Evolutionary conservation across 768 basidiomycete species (phyloP), one percentile per base, ranked within the genome.

Genomic region (Astraeus odoratus): DNA sequence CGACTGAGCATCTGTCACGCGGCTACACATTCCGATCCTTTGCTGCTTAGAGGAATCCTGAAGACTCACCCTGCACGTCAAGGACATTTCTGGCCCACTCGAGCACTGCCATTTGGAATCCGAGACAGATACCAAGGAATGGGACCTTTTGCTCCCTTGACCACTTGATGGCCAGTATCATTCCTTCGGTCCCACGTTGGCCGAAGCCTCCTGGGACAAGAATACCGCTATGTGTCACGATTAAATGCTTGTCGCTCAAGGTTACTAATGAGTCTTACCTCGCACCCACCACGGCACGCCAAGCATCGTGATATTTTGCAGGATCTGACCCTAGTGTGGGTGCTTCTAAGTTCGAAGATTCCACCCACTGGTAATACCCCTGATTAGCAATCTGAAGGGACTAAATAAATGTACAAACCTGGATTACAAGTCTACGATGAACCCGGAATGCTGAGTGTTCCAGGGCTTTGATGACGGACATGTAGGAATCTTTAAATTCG

Each of bases 151-250:
- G 87, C 67, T 98, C 93, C 45, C 95, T 76, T 0, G 95, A 93
- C 76, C 94, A 94, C 65, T 91, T 94, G 64, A 93, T 91, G n/a
- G 95, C 95, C 40, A 93, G 76, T 59, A 97, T 83, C 95, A 99
- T 97, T 31, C 95, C 95, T 66, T 96, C 94, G 1, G 86, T 92
- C 18, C 95, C 95, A 30, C 95, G 87, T 8, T 73, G 68, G 16
- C 95, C 95, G 60, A 99, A 99, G 9, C 95, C 95, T 40, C 95
- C 96, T 1, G 95, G 95, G 12, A 99, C 91, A 44, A 98, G 88
- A 57, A 99, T 92, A 49, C 95, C 96, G 45, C 91, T 93, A 55
- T 23, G 38, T 40, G 26, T 15, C 45, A 12, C 4, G 40, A 30
- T 26, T 12, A 38, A 25, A 42, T 1, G 47, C 25, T 16, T 8